Conservation (phyloP, 495 filamentous ascomycete genomes). For the Massariosphaeria phaeospora region DNA sequence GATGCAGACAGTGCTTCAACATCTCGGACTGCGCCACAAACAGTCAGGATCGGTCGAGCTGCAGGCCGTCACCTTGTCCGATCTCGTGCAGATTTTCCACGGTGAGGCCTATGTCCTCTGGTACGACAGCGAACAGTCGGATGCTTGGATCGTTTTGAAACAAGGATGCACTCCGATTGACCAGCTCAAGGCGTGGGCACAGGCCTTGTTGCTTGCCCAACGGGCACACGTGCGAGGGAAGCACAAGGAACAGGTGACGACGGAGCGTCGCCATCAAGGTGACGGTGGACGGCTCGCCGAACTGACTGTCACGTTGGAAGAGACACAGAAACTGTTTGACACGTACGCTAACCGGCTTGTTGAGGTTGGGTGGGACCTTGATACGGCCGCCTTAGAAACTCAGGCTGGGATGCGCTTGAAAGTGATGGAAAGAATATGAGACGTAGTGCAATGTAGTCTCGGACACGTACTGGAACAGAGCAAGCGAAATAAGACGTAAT, state of each 20-base stretch:
- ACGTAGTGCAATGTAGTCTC: not conserved
- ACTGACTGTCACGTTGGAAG: slow-evolving; percentile 37
- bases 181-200: slow-evolving; percentile 68
- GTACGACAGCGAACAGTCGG: slow-evolving; percentile 40
- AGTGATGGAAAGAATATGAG: slow-evolving; percentile 8
- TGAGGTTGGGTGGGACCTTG: slow-evolving; percentile 57
- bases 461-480: too few species aligned
- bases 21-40: slow-evolving; percentile 36
- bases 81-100: slow-evolving; percentile 49
- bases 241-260: slow-evolving; percentile 3
- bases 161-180: slow-evolving; percentile 45
- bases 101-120: slow-evolving; percentile 54
- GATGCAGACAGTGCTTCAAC: slow-evolving; percentile 39
- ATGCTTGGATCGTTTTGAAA: slow-evolving; percentile 63
- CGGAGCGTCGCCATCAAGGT: not conserved
- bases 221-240: not conserved
- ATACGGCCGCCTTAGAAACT: slow-evolving; percentile 57
- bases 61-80: slow-evolving; percentile 36
- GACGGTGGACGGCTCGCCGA: slow-evolving; percentile 7
- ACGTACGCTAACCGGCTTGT: slow-evolving; percentile 42
- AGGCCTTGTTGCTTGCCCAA: slow-evolving; percentile 59
- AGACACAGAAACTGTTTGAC: slow-evolving; percentile 42
- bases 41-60: slow-evolving; percentile 41
- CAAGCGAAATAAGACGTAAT: too few species aligned
- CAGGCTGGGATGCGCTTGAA: slow-evolving; percentile 25